These are phyloP conservation scores for Linanthus parryae DNA, from an alignment of 148 eudicot genomes.

Conservation along the genomic window DNA sequence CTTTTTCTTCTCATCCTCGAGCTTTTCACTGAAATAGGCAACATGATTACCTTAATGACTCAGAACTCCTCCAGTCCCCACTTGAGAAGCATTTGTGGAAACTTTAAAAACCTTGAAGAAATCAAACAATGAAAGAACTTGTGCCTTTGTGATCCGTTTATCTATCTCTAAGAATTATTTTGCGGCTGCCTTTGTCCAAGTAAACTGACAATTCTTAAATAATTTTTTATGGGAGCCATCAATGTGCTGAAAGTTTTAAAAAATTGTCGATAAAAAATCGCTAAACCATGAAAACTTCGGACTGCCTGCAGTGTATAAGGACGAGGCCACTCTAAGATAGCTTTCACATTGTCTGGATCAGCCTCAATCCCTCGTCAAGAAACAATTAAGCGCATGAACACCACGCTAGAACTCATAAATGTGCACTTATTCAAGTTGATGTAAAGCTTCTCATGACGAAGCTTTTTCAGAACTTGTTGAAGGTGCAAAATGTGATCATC, in stretches of 20 bases:
- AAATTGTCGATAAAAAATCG: neutral
- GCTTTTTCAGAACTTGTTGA: neutral
- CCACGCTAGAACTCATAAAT: neutral
- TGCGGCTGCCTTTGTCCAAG: neutral
- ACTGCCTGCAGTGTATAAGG: neutral
- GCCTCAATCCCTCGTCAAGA: neutral
- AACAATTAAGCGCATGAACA: neutral
- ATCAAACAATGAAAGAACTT: neutral
- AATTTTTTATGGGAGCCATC: neutral
- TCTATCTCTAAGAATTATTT: neutral
- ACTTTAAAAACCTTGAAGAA: neutral
- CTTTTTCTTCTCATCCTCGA: neutral
- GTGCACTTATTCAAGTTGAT: neutral
- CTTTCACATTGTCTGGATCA: neutral
- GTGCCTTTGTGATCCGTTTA: neutral
- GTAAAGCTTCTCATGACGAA: neutral
- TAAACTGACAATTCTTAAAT: neutral
- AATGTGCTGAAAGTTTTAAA: neutral
- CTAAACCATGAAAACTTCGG: neutral
- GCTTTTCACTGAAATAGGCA: neutral
- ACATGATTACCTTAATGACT: neutral
- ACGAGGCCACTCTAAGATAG: neutral
- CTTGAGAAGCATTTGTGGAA: neutral
- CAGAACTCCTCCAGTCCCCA: neutral
- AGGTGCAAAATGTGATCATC: neutral